These are phyloP conservation scores for Mucor indicus DNA, from an alignment of 371 early-diverging fungal species.

Conservation along the genomic window DNA sequence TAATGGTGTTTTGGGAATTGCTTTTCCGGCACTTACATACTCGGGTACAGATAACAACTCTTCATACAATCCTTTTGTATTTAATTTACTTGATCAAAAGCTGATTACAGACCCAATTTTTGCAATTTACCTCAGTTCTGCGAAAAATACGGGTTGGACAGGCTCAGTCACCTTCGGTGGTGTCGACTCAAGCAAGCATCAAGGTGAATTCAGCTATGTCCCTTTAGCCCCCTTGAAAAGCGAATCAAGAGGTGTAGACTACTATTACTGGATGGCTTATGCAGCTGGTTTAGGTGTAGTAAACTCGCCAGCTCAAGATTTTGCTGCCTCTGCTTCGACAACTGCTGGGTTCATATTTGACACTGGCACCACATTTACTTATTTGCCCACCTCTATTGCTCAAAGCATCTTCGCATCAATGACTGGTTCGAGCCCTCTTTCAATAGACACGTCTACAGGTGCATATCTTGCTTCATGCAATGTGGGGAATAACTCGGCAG, in stretches of 20 bases:
- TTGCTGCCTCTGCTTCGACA: background rate
- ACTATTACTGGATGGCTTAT: conserved; percentile 41
- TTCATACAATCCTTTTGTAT: conserved; percentile 47
- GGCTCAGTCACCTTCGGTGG: conserved; percentile 64
- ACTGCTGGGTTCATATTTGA: conserved; percentile 36
- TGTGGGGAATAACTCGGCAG: no score
- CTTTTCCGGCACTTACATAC: no score
- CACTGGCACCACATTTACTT: conserved; percentile 46
- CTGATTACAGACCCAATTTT: conserved; percentile 32
- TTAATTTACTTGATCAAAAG: conserved; percentile 30
- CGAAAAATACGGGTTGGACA: conserved; percentile 16
- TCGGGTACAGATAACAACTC: no score
- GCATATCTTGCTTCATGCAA: no score
- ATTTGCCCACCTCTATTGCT: conserved; percentile 24
- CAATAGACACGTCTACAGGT: no score
- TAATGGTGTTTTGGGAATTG: no score
- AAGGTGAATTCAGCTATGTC: conserved; percentile 45
- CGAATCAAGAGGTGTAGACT: conserved; percentile 11
- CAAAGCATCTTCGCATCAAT: conserved; percentile 21
- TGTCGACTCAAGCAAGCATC: conserved; percentile 46
- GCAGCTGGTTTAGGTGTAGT: conserved; percentile 30
- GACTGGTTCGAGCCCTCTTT: no score
- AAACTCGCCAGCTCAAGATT: conserved; percentile 1
- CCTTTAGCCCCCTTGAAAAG: conserved; percentile 30
- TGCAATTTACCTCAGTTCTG: conserved; percentile 35